Evolutionary conservation across 306 rosid genomes (phyloP), one percentile per base, ranked within the genome.

Genomic region (Cajanus cajan): DNA sequence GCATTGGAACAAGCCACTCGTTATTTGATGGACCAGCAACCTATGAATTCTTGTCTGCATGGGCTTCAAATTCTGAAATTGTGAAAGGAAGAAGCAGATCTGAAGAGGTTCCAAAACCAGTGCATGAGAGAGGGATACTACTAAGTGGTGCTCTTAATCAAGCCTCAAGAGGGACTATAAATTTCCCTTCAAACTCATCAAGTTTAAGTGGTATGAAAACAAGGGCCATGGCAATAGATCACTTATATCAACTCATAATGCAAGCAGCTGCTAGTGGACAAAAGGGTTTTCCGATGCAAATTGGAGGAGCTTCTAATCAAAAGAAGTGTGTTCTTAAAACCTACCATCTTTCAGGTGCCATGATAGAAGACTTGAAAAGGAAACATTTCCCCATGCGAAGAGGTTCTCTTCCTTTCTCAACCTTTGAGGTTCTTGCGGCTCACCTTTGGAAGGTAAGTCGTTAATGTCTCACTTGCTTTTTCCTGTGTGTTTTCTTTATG

Each of bases 11-110:
- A 33, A 92, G 91, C 86, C 97, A 92, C 79, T 87, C 93, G 8
- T 50, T 92, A 52, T 92, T 90, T 55, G 97, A 92, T 21, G 97
- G 97, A 37, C 92, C 90, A 36, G 90, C 92, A 16, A 88, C 93
- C 5, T 87, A 88, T 50, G 85, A 87, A 9, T 92, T 92, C 82
- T 77, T 92, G 82, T 7, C 73, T 73, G 87, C 90, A 78, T 92
- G 97, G 96, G 93, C 97, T 61, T 80, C 89, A 16, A 87, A 80
- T 34, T 90, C 93, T 34, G 86, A 85, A 31, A 79, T 77, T 16
- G 18, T 54, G 80, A 81, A 81, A 72, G 79, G 72, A 61, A 78
- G 33, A 37, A 18, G 2, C 28, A 37, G 76, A 43, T 16, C 18
- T 64, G 40, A 28, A 18, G 83, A 82, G 83, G 61, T 76, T 28